Evolutionary conservation across 257 asterid genomes (phyloP).

Genomic region (Solanum medicagineum): DNA sequence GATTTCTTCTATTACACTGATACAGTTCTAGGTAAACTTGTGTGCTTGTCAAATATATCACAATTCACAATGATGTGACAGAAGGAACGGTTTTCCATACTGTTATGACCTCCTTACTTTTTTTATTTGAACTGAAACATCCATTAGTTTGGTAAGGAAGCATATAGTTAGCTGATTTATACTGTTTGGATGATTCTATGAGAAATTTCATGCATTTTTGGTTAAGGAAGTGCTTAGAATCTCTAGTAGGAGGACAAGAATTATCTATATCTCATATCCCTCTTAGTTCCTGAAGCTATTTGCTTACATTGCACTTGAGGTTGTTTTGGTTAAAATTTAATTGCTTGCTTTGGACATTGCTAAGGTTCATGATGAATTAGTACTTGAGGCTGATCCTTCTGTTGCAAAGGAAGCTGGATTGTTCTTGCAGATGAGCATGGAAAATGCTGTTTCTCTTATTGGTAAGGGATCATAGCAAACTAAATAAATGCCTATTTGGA

Average conservation of each 20-base stretch:
- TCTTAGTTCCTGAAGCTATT: neutral
- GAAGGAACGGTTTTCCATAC: neutral
- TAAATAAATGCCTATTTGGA: neutral
- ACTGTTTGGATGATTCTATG: neutral
- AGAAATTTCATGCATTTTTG: neutral
- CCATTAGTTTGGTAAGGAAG: neutral
- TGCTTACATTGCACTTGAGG: neutral
- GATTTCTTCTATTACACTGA: neutral
- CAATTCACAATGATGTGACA: neutral
- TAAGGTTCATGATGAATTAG: conserved; percentile 92
- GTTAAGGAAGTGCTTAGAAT: neutral
- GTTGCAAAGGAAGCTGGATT: conserved; percentile 73
- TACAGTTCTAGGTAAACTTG: neutral
- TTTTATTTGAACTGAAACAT: neutral
- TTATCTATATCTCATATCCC: neutral
- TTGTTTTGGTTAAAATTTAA: neutral
- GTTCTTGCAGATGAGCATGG: conserved; percentile 75
- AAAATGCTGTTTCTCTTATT: conserved; percentile 66
- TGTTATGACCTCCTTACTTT: neutral
- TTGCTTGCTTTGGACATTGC: neutral
- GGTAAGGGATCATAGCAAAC: conserved; percentile 34
- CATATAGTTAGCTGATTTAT: neutral
- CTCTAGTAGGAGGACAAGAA: neutral
- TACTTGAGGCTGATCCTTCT: conserved; percentile 70
- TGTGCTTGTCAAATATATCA: neutral